phyloP scores from a whole-genome alignment of 257 asterid species.

The Salvia rosmarinus region DNA sequence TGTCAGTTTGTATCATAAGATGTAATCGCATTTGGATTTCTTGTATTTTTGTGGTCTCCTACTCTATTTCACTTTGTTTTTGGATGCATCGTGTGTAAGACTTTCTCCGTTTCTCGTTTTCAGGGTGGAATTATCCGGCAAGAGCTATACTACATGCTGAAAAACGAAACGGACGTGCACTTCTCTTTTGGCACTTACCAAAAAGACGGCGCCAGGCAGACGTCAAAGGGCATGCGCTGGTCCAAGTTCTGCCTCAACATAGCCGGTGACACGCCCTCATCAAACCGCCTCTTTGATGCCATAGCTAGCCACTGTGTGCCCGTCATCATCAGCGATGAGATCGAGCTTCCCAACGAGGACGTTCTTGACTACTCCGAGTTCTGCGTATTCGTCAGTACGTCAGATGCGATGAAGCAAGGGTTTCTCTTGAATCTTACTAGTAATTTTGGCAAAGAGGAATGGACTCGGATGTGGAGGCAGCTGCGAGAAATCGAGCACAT shows the following conservation, averaged over 20 bases:
- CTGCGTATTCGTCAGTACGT: constrained; percentile 50
- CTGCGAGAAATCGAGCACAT: constrained; percentile 50
- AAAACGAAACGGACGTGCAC: constrained; percentile 60
- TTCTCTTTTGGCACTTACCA: constrained; percentile 61
- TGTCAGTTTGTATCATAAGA: background rate
- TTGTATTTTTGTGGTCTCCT: background rate
- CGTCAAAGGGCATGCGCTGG: constrained; percentile 57
- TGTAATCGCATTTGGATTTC: background rate
- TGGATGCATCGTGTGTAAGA: constrained; percentile 2
- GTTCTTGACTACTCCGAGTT: constrained; percentile 59
- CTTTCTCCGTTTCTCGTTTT: constrained; percentile 13
- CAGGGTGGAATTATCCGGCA: constrained; percentile 70
- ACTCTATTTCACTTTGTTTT: background rate
- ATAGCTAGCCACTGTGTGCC: constrained; percentile 71
- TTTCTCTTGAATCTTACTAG: constrained; percentile 50
- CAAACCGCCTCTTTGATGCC: constrained; percentile 70
- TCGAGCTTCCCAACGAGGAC: constrained; percentile 66
- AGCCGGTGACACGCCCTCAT: constrained; percentile 75
- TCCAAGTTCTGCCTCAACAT: constrained; percentile 77
- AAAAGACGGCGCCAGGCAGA: constrained; percentile 47
- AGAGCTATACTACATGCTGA: constrained; percentile 63
- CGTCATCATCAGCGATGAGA: constrained; percentile 56
- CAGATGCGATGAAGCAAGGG: constrained; percentile 47
- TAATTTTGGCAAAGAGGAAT: constrained; percentile 50
- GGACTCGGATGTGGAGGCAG: constrained; percentile 61